Conservation (phyloP, 441 rosid genomes). For the Theobroma grandiflorum region DNA sequence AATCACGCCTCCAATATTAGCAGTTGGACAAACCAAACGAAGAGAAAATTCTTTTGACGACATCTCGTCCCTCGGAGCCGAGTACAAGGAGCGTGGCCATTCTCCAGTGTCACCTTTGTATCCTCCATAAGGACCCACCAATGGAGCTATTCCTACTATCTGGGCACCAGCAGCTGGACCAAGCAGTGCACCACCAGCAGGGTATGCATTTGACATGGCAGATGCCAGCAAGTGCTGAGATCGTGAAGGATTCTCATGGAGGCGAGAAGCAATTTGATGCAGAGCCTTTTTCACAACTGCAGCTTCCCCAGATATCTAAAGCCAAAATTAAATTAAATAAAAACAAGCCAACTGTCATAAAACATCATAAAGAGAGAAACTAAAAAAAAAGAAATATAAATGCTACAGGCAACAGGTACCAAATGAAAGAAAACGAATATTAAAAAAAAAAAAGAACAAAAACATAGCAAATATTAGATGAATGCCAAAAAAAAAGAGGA, state of each 20-base stretch:
- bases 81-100: constrained; percentile 79
- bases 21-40: constrained; percentile 80
- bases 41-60: constrained; percentile 80
- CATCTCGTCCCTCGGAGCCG: constrained; percentile 87
- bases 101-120: constrained; percentile 83
- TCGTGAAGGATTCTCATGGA: constrained; percentile 93
- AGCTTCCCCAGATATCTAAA: constrained; percentile 88
- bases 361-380: neutral
- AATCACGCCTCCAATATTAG: constrained; percentile 82
- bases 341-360: neutral
- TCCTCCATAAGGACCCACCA: constrained; percentile 82
- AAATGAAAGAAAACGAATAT: neutral
- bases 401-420: neutral
- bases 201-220: constrained; percentile 54
- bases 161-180: constrained; percentile 61
- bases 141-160: constrained; percentile 77
- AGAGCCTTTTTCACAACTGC: constrained; percentile 85
- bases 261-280: constrained; percentile 79
- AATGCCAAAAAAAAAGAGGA: neutral
- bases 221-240: constrained; percentile 83
- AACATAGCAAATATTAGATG: neutral
- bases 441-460: neutral
- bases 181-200: constrained; percentile 62
- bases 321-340: constrained; percentile 17
- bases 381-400: neutral